Conservation (phyloP, 2,329 filamentous ascomycete genomes). For the Apiospora arundinis region DNA sequence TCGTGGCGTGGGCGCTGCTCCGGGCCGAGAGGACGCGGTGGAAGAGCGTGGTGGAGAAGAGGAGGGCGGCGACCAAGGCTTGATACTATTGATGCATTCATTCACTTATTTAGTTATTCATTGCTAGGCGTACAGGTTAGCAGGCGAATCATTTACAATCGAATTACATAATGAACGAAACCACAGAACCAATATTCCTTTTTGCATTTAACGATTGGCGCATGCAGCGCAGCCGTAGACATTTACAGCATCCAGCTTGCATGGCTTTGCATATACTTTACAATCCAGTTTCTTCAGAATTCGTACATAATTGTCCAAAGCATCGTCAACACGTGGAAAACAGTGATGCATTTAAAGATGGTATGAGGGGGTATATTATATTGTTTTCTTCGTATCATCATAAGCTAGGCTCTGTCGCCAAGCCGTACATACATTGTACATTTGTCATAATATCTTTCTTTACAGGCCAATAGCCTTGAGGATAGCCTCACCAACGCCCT, state of each 20-base stretch:
- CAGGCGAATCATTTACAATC: neutral
- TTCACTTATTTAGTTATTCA: too few species aligned
- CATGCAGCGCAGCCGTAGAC: neutral
- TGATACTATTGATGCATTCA: neutral
- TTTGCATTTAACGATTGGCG: neutral
- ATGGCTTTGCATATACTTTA: too few species aligned
- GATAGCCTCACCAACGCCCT: constrained; percentile 58
- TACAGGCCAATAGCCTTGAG: constrained; percentile 49
- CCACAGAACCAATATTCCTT: neutral
- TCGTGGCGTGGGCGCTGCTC: constrained; percentile 66
- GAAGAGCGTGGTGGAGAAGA: constrained; percentile 42
- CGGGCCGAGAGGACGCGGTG: constrained; percentile 61
- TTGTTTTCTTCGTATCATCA: constrained; percentile 17
- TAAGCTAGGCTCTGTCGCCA: constrained; percentile 2
- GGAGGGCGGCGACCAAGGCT: constrained; percentile 5
- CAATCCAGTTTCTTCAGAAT: too few species aligned
- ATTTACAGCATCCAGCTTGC: too few species aligned
- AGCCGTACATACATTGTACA: neutral
- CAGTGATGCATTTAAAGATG: neutral
- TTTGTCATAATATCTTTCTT: neutral
- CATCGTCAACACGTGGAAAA: neutral
- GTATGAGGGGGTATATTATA: neutral
- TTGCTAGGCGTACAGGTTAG: neutral
- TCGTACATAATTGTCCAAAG: too few species aligned
- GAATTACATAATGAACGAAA: neutral